Base-by-base conservation (phyloP, 164 flowering plant species). In the Berberis vulgaris region DNA sequence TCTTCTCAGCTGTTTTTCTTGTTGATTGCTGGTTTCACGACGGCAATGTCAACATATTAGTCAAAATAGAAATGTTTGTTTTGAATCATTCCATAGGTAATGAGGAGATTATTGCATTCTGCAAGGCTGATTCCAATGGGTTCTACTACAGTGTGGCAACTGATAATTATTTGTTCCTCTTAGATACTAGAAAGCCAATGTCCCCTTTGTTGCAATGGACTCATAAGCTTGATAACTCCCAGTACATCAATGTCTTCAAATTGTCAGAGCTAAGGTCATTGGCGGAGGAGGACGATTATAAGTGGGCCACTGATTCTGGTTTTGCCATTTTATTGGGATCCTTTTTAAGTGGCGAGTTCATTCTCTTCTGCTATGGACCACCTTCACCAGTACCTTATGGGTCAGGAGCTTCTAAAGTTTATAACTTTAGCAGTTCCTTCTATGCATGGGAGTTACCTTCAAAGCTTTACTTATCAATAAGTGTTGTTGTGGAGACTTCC, bases 371-470 rank as follows among this genome's bases (percentile, higher is more conserved):
- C 77, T 94, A 80, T 73, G 96, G 97, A 7, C 86, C 86, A 57
- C 43, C 77, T 65, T 50, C 67, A 10, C 76, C 80, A 12, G 63
- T 65, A 49, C 41, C 55, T 3, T 62, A 64, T 68, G 78, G 73
- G 81, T 60, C 84, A 84, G 89, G 83, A 77, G 71, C 82, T 57
- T 81, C 77, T 2, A 61, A 71, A 65, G 60, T 72, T 61, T 64
- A 76, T 11, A 70, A 73, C 56, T 13, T 71, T 9, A 67, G 70
- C 50, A 67, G 72, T 6, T 68, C 81, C 1, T 12, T 81, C 7
- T 84, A 72, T 79, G 87, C 92, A 5, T 88, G 92, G 98, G 92
- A 74, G 60, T 86, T 82, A 45, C 92, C 97, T 55, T 86, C 87
- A 5, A 74, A 76, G 39, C 60, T 90, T 10, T 62, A 69, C 6